A percentile compares a stretch with the other conserved stretches of the same genome.
Conservation (phyloP, 2,329 filamentous ascomycete genomes). For the Aspergillus hiratsukae region DNA sequence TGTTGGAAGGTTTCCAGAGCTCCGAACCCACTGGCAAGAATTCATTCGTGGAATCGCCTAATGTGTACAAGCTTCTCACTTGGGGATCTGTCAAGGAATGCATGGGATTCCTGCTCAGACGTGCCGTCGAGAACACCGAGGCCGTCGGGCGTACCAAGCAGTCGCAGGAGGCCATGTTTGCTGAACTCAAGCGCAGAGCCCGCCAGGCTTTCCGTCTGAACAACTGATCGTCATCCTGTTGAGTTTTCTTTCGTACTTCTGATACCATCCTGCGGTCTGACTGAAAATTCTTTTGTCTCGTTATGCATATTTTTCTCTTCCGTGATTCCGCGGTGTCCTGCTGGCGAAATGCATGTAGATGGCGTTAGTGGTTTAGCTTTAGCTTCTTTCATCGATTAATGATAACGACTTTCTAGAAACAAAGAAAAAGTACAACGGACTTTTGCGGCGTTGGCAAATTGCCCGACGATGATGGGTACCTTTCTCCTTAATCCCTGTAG, state of each 20-base stretch:
- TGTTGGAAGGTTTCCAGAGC: conserved; percentile 44
- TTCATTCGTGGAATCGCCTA: conserved; percentile 35
- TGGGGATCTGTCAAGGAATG: conserved; percentile 59
- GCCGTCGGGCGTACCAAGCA: conserved; percentile 52
- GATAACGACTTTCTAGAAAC: conserved; percentile 15
- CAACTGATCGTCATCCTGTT: conserved; percentile 11
- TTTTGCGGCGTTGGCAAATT: not conserved
- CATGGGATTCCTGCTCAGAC: conserved; percentile 57
- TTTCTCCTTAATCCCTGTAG: not conserved
- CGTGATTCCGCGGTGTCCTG: conserved; percentile 7
- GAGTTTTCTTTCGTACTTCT: conserved; percentile 1
- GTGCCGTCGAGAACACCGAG: conserved; percentile 70
- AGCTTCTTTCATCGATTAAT: conserved; percentile 12
- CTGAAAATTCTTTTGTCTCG: conserved; percentile 1
- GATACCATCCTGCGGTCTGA: not conserved
- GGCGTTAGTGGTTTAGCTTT: conserved; percentile 16
- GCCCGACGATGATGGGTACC: not conserved
- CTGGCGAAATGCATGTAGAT: conserved; percentile 23
- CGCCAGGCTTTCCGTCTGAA: conserved; percentile 18
- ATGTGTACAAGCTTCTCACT: conserved; percentile 56
- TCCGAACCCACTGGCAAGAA: conserved; percentile 17
- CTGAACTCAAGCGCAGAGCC: conserved; percentile 31
- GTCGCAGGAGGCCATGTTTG: conserved; percentile 35
- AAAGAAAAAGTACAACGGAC: not conserved
- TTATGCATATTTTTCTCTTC: conserved; percentile 1